These are phyloP conservation scores for Crithidia sp. DNA, from an alignment of 208 protist species.

Conservation along the genomic window DNA sequence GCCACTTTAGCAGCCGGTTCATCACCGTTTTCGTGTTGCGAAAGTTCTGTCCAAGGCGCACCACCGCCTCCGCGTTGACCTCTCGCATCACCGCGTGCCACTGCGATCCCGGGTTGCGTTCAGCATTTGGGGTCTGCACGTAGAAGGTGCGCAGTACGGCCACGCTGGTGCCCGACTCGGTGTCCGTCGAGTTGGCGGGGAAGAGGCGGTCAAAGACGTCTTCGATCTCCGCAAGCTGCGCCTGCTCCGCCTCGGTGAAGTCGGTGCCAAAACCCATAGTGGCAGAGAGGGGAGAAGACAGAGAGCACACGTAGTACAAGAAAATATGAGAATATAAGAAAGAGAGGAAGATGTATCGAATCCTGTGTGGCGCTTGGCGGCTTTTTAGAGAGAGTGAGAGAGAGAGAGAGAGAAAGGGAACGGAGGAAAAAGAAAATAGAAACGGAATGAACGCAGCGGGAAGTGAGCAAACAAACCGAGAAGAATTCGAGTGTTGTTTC, in stretches of 20 bases:
- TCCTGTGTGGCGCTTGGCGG: no score
- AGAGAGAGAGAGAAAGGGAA: no score
- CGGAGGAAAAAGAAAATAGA: no score
- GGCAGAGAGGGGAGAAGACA: background rate
- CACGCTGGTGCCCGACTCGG: background rate
- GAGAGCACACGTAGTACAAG: background rate
- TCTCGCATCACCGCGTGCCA: constrained; percentile 29
- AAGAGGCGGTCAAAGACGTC: constrained; percentile 21
- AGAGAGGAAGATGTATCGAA: no score
- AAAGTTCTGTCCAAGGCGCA: constrained; percentile 34
- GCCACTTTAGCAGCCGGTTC: constrained; percentile 34
- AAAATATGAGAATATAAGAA: no score
- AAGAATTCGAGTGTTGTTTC: no score
- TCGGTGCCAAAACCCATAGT: constrained; percentile 26
- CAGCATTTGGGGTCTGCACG: background rate
- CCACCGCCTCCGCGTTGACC: constrained; percentile 41
- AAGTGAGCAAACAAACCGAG: no score
- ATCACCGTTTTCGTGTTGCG: constrained; percentile 28
- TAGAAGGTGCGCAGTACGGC: constrained; percentile 3
- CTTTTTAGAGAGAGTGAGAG: no score
- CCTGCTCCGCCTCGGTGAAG: constrained; percentile 28
- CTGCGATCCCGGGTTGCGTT: background rate
- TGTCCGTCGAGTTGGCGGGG: constrained; percentile 1
- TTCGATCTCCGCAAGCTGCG: constrained; percentile 24
- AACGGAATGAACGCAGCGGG: no score